These are phyloP conservation scores for Alternaria panax DNA, from an alignment of 2,329 filamentous ascomycete species.

Conservation along the genomic window DNA sequence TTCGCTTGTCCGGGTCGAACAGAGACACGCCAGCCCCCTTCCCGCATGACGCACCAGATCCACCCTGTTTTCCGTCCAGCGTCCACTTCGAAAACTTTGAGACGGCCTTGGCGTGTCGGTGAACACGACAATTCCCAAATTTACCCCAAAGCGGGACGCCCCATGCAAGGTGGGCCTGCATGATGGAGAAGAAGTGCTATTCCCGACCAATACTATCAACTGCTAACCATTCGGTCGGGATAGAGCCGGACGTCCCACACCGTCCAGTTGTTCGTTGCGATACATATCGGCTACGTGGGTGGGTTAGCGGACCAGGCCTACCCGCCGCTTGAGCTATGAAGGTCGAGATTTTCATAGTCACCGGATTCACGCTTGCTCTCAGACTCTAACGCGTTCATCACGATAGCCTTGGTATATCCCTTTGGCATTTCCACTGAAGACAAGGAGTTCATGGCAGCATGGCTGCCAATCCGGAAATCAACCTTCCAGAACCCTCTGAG, in stretches of 20 bases:
- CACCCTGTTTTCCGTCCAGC: not conserved
- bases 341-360: constrained; percentile 16
- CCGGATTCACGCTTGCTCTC: not conserved
- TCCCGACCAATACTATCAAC: constrained; percentile 21
- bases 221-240: constrained; percentile 10
- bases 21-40: not conserved
- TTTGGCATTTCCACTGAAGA: not conserved
- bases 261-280: constrained; percentile 17
- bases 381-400: constrained; percentile 4
- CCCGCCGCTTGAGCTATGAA: constrained; percentile 13
- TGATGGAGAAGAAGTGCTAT: constrained; percentile 15
- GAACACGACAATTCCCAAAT: not conserved
- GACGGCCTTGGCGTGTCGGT: constrained; percentile 7
- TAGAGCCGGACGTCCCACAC: constrained; percentile 7
- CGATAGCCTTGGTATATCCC: constrained; percentile 2
- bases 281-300: constrained; percentile 11
- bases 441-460: constrained; percentile 32
- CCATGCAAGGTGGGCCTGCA: constrained; percentile 1
- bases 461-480: constrained; percentile 47
- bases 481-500: constrained; percentile 37
- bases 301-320: constrained; percentile 17
- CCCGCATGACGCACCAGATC: constrained; percentile 10
- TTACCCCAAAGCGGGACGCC: constrained; percentile 3
- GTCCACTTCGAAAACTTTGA: not conserved
- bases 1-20: not conserved